Evolutionary conservation across 2,329 filamentous ascomycete species (phyloP).

Genomic region (Colletotrichum tanaceti): DNA sequence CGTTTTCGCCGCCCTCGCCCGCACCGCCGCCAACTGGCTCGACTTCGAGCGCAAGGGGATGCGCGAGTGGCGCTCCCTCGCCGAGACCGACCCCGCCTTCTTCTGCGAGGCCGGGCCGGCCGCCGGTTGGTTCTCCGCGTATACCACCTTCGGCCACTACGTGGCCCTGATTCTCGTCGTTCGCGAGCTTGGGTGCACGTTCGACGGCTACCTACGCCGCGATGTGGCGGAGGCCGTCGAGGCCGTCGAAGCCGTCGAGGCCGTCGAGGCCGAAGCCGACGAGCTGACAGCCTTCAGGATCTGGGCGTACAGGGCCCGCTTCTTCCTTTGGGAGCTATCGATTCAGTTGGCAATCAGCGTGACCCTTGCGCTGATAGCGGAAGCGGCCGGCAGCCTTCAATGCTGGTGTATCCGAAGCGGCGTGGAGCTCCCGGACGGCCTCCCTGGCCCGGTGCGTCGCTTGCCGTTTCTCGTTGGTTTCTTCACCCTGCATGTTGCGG

Average conservation of each 20-base stretch:
- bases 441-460: neutral
- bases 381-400: neutral
- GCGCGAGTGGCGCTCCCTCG: neutral
- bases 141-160: neutral
- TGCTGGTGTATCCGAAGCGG: neutral
- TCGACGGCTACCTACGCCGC: neutral
- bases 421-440: neutral
- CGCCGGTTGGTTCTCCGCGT: neutral
- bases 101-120: neutral
- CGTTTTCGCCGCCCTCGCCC: neutral
- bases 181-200: neutral
- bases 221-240: no score
- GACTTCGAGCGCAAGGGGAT: no score
- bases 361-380: neutral
- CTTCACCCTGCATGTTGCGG: neutral
- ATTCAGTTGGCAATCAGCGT: neutral
- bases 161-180: neutral
- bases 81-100: neutral
- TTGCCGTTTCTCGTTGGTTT: neutral
- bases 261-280: neutral
- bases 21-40: no score
- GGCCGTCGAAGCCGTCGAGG: no score
- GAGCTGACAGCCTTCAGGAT: neutral
- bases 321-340: neutral
- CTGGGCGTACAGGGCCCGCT: neutral